These are phyloP conservation scores for Yarrowia galli DNA, from an alignment of 1,139 yeast species.

Conservation along the genomic window DNA sequence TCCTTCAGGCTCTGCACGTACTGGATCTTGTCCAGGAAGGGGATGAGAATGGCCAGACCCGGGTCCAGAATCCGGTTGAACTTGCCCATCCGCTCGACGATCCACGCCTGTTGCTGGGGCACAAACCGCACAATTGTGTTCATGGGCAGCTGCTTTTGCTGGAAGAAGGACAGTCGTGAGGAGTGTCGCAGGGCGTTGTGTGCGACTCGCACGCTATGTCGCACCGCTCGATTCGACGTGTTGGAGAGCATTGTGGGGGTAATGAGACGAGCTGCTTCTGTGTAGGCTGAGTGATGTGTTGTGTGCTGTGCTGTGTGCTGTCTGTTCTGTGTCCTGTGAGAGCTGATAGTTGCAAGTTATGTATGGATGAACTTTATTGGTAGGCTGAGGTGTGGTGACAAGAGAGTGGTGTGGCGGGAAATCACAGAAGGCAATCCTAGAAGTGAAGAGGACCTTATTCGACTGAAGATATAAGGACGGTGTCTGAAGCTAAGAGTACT, in stretches of 20 bases:
- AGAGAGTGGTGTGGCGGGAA: no score
- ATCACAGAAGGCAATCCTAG: no score
- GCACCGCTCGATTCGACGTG: constrained; percentile 3
- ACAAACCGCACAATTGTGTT: constrained; percentile 76
- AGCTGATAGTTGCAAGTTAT: no score
- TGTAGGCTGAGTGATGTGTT: no score
- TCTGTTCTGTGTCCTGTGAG: not conserved
- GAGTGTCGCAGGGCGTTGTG: constrained; percentile 9
- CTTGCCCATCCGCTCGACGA: constrained; percentile 91
- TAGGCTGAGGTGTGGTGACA: no score
- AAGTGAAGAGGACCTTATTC: no score
- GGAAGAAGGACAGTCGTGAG: constrained; percentile 63
- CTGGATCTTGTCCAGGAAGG: constrained; percentile 75
- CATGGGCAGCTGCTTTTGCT: constrained; percentile 69
- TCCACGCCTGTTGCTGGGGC: constrained; percentile 92
- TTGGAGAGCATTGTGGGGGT: not conserved
- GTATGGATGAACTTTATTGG: no score
- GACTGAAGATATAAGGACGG: no score
- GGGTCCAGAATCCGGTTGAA: constrained; percentile 77
- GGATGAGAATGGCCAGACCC: constrained; percentile 76
- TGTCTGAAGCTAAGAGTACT: no score
- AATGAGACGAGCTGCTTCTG: no score
- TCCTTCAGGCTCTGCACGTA: constrained; percentile 86
- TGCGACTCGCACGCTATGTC: not conserved
- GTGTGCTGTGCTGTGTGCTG: not conserved